These are phyloP conservation scores for Akebia trifoliata DNA, from an alignment of 164 flowering plant species.

Conservation along the genomic window DNA sequence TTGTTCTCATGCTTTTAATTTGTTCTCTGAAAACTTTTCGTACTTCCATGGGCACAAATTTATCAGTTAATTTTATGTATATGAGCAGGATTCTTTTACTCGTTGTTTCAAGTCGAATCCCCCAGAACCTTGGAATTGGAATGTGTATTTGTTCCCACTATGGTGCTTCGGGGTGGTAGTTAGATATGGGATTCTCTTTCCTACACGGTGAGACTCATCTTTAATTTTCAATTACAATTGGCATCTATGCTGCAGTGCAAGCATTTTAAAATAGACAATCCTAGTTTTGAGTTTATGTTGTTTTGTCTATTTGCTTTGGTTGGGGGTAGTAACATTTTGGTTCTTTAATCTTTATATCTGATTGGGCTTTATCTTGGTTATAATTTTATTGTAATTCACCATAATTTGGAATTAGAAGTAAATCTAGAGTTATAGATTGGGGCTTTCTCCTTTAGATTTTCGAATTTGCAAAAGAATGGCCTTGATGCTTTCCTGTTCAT, in stretches of 20 bases:
- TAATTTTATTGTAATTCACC: too few species aligned
- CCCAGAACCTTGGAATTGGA: constrained; percentile 99
- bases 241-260: not conserved
- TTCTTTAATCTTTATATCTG: too few species aligned
- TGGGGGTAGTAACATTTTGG: too few species aligned
- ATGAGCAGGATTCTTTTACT: constrained; percentile 84
- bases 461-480: too few species aligned
- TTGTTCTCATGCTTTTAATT: not conserved
- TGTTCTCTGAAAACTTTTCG: not conserved
- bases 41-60: constrained; percentile 51
- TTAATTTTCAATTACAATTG: not conserved
- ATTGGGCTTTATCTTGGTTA: too few species aligned
- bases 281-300: not conserved
- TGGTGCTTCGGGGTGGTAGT: constrained; percentile 88
- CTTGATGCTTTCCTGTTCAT: too few species aligned
- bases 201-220: constrained; percentile 44
- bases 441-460: too few species aligned
- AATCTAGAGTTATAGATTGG: too few species aligned
- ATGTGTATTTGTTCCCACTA: constrained; percentile 80
- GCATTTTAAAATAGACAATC: not conserved
- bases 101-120: constrained; percentile 98
- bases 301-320: too few species aligned
- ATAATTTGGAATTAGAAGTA: too few species aligned
- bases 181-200: constrained; percentile 75
- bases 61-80: constrained; percentile 11